Base-by-base conservation (phyloP, 257 asterid genomes). In the Petunia secreta region DNA sequence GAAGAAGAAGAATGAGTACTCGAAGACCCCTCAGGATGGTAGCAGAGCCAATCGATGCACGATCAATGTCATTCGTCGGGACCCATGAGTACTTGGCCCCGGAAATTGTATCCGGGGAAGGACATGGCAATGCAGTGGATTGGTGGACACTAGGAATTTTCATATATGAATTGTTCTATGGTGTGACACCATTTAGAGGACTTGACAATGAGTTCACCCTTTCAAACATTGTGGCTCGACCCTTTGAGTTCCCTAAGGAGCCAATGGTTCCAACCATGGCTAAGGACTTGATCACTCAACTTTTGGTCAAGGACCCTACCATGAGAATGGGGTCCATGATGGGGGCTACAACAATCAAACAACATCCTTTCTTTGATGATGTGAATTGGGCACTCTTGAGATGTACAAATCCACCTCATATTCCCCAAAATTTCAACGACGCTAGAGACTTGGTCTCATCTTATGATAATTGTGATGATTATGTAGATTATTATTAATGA, bases 351-450 rank as follows among this genome's bases (percentile, higher is more conserved):
- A 87, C 97, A 16, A 84, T 93, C 74, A 93, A 91, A 88, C 90
- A 85, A 58, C 97, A 91, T 65, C 84, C 91, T 0, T 93, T 91
- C 83, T 93, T 93, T 85, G 85, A 83, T 78, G 91, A 93, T 85
- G 95, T 93, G 57, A 91, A 93, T 83, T 93, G 97, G 95, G 93
- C 97, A 78, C 83, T 91, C 43, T 85, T 93, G 86, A 88, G 97
- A 85, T 85, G 91, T 77, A 85, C 88, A n/a, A 83, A 78, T 39
- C 96, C 97, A 11, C 96, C 96, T 36, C 85, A 85, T 83, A 63
- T 88, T 46, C 97, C 97, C 11, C 81, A 44, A 68, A 82, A 91
- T n/a, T 79, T 75, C 75, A 55, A 81, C 38, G 39, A 14, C 71
- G 34, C 34, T 48, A 78, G 53, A 75, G 87, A 81, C 16, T 34